Evolutionary conservation across 192 early-diverging fungal species (phyloP), one percentile per base, ranked within the genome.

Genomic region (Coemansia umbellata): DNA sequence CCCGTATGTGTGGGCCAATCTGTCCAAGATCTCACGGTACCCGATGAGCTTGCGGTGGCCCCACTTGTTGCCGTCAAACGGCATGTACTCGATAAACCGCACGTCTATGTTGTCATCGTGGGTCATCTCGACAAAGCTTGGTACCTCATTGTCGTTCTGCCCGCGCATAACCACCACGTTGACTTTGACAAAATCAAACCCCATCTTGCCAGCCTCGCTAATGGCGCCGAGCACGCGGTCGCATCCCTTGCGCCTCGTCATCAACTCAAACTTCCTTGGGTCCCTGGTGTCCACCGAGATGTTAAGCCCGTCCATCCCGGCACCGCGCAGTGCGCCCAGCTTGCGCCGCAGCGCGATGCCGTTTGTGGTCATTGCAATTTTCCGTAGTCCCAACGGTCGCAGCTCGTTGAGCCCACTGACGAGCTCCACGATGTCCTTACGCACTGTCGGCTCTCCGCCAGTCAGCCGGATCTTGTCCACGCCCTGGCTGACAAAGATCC

Each of bases 51-150:
- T 94, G 14, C 84, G 76, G 14, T 65, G 55, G 13, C 88, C 88
- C 95, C 95, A 98, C 60, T 78, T 69, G 70, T 98, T 98, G 9
- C 94, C 95, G 67, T 92, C 93, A 77, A 98, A 98, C 0, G 95
- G 95, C 95, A 96, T 98, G 59, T 96, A 96, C 67, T 98, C 95
- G 64, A 98, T 98, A 69, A 98, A 98, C 15, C 95, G 75, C 0
- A 98, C 83, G 31, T 87, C 84, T 4, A 96, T 50, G 9, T 81
- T 72, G 14, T 82, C 78, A 39, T 90, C 79, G 28, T 85, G 80
- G 5, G 93, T 96, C 66, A 92, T 79, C 26, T 86, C 86, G 1
- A 93, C 87, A 84, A 98, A 95, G 22, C 81, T 74, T 6, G 83
- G 60, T 0, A 94, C 82, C 47, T 98, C 91, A 44, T 80, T 63